phyloP scores from a whole-genome alignment of 441 rosid species.

The Pelargonium fulgidum region DNA sequence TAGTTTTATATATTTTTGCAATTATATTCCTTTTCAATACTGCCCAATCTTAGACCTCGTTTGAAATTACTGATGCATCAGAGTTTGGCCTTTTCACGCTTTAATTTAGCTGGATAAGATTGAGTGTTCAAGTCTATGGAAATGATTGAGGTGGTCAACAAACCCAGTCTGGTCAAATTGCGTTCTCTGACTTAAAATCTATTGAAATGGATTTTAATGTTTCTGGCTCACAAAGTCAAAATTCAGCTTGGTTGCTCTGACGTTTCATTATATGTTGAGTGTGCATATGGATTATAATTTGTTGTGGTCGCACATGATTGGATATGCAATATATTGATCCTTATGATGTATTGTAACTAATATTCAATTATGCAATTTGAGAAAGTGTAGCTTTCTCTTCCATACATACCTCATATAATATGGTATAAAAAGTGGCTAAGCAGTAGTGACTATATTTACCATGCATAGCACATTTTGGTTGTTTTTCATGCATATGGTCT shows the following conservation, averaged over 20 bases:
- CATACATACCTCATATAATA: not conserved
- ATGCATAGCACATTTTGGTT: not conserved
- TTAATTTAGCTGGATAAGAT: slow-evolving; percentile 15
- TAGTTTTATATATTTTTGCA: not conserved
- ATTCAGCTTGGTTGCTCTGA: slow-evolving; percentile 34
- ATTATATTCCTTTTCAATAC: not conserved
- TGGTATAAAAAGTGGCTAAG: not conserved
- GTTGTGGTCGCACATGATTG: slow-evolving; percentile 22
- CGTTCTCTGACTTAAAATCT: slow-evolving; percentile 14
- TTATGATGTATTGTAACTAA: not conserved
- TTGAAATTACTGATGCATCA: not conserved
- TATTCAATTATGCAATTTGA: not conserved
- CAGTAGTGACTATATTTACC: not conserved
- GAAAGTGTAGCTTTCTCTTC: not conserved
- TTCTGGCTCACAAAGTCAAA: slow-evolving; percentile 22
- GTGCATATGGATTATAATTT: slow-evolving; percentile 15
- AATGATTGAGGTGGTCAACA: slow-evolving; percentile 17
- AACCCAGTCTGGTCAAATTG: slow-evolving; percentile 20
- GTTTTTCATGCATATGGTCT: not conserved
- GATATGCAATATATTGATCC: slow-evolving; percentile 13
- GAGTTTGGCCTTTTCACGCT: slow-evolving; percentile 7
- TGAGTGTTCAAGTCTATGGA: slow-evolving; percentile 9
- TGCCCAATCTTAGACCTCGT: not conserved
- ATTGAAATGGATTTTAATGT: slow-evolving; percentile 11
- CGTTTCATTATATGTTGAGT: slow-evolving; percentile 22